Percentiles rank a stretch among this genome's conserved stretches.
Conservation (phyloP, 164 flowering plant genomes). For the Brasenia schreberi region DNA sequence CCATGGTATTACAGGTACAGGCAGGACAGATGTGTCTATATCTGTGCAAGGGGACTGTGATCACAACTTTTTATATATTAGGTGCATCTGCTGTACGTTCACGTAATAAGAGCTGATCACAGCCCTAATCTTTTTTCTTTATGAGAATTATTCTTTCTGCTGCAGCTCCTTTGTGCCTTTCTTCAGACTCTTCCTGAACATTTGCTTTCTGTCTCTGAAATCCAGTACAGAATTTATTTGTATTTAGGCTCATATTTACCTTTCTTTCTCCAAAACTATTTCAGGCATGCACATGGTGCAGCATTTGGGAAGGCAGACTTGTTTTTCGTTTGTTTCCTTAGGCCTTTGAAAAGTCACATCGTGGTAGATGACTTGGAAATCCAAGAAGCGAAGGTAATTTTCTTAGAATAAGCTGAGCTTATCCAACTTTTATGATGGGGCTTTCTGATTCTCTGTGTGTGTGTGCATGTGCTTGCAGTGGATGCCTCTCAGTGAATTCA, state of each 20-base stretch:
- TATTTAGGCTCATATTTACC: background rate
- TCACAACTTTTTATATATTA: background rate
- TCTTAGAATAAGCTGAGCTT: background rate
- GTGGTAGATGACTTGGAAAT: slow-evolving; percentile 56
- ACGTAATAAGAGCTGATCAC: background rate
- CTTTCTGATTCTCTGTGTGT: background rate
- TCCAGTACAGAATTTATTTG: background rate
- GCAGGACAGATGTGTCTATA: background rate
- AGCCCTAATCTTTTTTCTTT: background rate
- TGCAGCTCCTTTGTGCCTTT: background rate
- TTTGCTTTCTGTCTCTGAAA: background rate
- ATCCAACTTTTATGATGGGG: background rate
- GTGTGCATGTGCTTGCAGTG: slow-evolving; percentile 34
- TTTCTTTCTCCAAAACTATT: background rate
- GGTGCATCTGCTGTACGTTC: no score
- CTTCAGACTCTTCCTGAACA: background rate
- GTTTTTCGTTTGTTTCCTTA: slow-evolving; percentile 77
- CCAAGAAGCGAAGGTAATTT: slow-evolving; percentile 70
- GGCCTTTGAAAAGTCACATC: slow-evolving; percentile 50
- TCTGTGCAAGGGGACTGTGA: background rate
- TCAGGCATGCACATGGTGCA: slow-evolving; percentile 75
- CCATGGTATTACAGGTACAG: background rate
- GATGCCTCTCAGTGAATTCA: slow-evolving; percentile 78
- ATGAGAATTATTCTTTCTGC: background rate
- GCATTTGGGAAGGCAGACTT: slow-evolving; percentile 85